phyloP scores from a whole-genome alignment of 495 filamentous ascomycete species.

The Evernia prunastri region DNA sequence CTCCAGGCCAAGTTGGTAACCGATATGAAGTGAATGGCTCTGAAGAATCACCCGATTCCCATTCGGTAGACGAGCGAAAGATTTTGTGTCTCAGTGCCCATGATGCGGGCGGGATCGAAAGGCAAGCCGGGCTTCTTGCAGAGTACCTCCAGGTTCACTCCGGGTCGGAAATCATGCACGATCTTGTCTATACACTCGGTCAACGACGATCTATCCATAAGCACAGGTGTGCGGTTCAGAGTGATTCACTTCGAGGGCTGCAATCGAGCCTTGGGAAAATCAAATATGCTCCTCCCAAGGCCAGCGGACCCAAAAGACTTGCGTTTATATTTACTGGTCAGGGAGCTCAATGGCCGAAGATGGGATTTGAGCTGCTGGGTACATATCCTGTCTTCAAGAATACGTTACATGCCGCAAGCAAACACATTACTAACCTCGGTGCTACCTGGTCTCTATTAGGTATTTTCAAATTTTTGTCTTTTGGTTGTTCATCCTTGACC shows the following conservation, averaged over 20 bases:
- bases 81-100: conserved; percentile 10
- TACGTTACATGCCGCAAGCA: background rate
- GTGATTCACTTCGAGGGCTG: background rate
- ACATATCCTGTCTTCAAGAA: conserved; percentile 9
- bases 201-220: conserved; percentile 27
- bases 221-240: conserved; percentile 6
- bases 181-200: conserved; percentile 38
- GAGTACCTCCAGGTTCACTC: background rate
- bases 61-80: background rate
- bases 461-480: conserved; percentile 9
- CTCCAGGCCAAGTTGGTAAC: background rate
- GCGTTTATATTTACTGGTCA: conserved; percentile 23
- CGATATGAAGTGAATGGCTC: background rate
- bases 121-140: background rate
- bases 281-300: background rate
- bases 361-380: conserved; percentile 17
- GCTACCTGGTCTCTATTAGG: conserved; percentile 31
- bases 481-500: background rate
- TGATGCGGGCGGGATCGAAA: conserved; percentile 2
- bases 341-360: conserved; percentile 22
- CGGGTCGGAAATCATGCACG: conserved; percentile 22
- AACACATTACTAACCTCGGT: conserved; percentile 26
- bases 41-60: background rate
- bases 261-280: conserved; percentile 3
- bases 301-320: background rate